Conservation (phyloP, 768 basidiomycete species). For the Aureoboletus auriporus region DNA sequence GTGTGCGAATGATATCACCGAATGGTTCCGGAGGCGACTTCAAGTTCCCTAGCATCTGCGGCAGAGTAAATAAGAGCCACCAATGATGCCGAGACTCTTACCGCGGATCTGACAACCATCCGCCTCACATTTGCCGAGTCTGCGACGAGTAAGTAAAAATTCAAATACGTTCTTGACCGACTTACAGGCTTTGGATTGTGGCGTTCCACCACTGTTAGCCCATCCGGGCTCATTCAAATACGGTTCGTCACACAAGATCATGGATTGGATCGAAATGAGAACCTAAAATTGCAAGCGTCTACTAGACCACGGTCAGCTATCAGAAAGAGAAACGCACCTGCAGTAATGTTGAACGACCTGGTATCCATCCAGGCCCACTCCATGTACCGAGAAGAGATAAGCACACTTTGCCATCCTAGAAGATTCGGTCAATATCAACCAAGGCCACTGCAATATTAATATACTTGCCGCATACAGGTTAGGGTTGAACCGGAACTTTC, state of each 20-base stretch:
- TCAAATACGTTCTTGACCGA: constrained; percentile 1
- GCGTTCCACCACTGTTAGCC: constrained; percentile 68
- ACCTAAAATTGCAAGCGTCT: constrained; percentile 38
- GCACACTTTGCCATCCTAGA: constrained; percentile 92
- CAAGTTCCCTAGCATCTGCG: constrained; percentile 80
- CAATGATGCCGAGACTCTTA: constrained; percentile 31
- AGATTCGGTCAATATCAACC: not conserved
- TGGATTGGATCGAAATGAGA: constrained; percentile 91
- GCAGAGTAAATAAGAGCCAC: constrained; percentile 8
- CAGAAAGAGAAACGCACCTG: constrained; percentile 46
- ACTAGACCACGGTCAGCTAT: not conserved
- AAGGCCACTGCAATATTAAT: not conserved
- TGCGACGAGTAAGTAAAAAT: constrained; percentile 28
- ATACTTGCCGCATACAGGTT: constrained; percentile 82
- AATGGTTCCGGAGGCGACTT: constrained; percentile 83
- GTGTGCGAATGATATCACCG: constrained; percentile 81
- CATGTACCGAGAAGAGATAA: constrained; percentile 89
- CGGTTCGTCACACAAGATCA: constrained; percentile 92
- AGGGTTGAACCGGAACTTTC: constrained; percentile 89
- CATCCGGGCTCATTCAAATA: constrained; percentile 93
- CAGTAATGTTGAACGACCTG: constrained; percentile 85
- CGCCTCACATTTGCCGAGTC: constrained; percentile 90
- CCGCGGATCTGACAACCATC: constrained; percentile 89
- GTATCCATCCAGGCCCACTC: constrained; percentile 89
- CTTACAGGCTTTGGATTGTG: constrained; percentile 75